Conservation (phyloP, 805 yeast genomes). For the Candida rishiriensis region DNA sequence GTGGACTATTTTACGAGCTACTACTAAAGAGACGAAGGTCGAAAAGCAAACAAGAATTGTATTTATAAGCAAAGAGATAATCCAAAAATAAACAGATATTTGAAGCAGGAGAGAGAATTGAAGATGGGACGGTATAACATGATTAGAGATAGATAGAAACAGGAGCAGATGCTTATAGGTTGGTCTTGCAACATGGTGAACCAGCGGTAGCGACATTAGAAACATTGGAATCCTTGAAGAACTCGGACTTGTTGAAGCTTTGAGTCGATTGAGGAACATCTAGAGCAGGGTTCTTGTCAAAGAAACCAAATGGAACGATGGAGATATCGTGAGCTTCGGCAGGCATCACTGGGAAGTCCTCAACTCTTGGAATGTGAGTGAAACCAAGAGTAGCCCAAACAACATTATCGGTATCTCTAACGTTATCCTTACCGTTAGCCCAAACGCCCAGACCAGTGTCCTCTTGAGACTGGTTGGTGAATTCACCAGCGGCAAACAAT, state of each 20-base stretch:
- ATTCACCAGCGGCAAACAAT: slow-evolving; percentile 78
- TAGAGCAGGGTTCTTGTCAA: slow-evolving; percentile 71
- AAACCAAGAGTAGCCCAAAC: slow-evolving; percentile 81
- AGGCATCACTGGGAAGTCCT: slow-evolving; percentile 90
- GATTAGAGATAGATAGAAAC: background rate
- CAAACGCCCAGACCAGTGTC: slow-evolving; percentile 72
- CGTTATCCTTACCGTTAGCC: slow-evolving; percentile 63
- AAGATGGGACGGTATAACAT: background rate
- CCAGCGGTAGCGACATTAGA: slow-evolving; percentile 10
- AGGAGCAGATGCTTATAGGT: slow-evolving; percentile 26
- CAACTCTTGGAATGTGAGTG: slow-evolving; percentile 79
- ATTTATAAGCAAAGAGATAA: too few species aligned
- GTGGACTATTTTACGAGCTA: too few species aligned
- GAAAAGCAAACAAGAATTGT: too few species aligned
- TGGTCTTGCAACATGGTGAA: slow-evolving; percentile 29
- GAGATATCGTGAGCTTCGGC: slow-evolving; percentile 70
- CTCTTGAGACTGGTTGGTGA: slow-evolving; percentile 70
- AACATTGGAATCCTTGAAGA: slow-evolving; percentile 26
- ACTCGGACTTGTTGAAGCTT: slow-evolving; percentile 59
- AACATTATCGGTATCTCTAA: slow-evolving; percentile 71
- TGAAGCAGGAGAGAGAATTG: background rate
- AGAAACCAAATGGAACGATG: slow-evolving; percentile 69
- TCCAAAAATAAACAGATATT: too few species aligned
- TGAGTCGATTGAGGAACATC: slow-evolving; percentile 72
- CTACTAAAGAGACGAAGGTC: too few species aligned